Evolutionary conservation across 2,329 filamentous ascomycete genomes (phyloP).

Genomic region (Colletotrichum acutatum): DNA sequence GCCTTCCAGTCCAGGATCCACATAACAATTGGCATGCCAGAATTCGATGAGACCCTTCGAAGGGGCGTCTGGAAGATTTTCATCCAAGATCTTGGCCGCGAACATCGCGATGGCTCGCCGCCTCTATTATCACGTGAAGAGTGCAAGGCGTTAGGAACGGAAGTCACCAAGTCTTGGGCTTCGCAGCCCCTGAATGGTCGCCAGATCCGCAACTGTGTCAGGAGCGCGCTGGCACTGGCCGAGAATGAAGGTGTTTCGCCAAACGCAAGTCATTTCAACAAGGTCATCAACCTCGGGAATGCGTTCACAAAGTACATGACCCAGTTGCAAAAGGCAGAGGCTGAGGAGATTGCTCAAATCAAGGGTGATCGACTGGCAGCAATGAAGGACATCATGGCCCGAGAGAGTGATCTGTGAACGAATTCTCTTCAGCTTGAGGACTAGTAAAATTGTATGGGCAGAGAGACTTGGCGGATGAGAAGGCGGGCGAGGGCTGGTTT

Average conservation of each 20-base stretch:
- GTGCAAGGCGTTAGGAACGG: accelerated
- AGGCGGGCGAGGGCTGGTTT: too few relatives aligned
- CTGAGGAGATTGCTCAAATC: not conserved
- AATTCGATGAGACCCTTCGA: not conserved
- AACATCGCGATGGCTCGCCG: not conserved
- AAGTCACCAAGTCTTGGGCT: not conserved
- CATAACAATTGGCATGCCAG: not conserved
- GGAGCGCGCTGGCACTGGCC: not conserved
- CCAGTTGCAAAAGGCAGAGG: not conserved
- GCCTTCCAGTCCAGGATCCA: not conserved
- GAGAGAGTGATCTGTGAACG: too few relatives aligned
- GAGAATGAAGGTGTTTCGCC: not conserved
- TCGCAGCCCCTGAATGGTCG: not conserved
- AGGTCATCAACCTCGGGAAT: not conserved
- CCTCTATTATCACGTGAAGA: accelerated
- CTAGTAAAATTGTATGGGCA: too few relatives aligned
- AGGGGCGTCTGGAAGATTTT: not conserved
- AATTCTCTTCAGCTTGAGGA: too few relatives aligned
- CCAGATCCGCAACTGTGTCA: not conserved
- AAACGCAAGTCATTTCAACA: not conserved
- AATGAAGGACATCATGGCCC: not conserved
- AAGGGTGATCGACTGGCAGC: not conserved
- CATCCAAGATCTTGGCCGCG: not conserved
- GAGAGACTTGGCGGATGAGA: too few relatives aligned
- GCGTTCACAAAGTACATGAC: not conserved